These are phyloP conservation scores for Akanthomyces dipterigenus DNA, from an alignment of 2,329 filamentous ascomycete genomes.

Conservation along the genomic window DNA sequence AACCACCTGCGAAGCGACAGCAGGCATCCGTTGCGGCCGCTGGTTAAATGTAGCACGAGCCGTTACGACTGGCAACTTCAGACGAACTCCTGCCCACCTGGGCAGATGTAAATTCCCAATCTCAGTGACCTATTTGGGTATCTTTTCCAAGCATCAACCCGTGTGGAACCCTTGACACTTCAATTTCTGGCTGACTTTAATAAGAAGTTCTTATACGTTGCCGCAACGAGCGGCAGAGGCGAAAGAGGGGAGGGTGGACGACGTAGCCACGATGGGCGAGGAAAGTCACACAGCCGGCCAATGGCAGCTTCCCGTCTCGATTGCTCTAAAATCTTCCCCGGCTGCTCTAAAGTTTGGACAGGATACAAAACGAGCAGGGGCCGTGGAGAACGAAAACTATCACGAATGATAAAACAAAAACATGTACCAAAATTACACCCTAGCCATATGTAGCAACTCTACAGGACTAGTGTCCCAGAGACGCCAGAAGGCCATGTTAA, in stretches of 20 bases:
- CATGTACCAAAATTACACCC: conserved; percentile 5
- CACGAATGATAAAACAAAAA: conserved; percentile 6
- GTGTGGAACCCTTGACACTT: background rate
- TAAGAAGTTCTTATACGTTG: background rate
- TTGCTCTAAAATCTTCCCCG: background rate
- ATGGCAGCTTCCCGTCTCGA: background rate
- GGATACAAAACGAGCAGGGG: background rate
- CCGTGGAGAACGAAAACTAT: background rate
- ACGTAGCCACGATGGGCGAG: background rate
- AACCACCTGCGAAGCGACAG: conserved; percentile 35
- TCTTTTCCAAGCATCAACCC: background rate
- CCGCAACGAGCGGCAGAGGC: conserved; percentile 5
- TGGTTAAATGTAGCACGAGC: conserved; percentile 21
- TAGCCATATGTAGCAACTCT: background rate
- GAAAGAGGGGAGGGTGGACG: background rate
- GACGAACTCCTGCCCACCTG: background rate
- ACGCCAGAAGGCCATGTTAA: background rate
- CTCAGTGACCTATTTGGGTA: background rate
- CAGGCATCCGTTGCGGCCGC: conserved; percentile 35
- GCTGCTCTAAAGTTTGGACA: conserved; percentile 1
- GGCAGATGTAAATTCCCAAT: background rate
- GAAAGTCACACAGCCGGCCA: background rate
- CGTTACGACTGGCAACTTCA: background rate
- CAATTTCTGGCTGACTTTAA: conserved; percentile 12
- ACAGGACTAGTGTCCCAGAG: background rate